Evolutionary conservation across 2,329 filamentous ascomycete species (phyloP).

Genomic region (Sclerotinia glacialis): DNA sequence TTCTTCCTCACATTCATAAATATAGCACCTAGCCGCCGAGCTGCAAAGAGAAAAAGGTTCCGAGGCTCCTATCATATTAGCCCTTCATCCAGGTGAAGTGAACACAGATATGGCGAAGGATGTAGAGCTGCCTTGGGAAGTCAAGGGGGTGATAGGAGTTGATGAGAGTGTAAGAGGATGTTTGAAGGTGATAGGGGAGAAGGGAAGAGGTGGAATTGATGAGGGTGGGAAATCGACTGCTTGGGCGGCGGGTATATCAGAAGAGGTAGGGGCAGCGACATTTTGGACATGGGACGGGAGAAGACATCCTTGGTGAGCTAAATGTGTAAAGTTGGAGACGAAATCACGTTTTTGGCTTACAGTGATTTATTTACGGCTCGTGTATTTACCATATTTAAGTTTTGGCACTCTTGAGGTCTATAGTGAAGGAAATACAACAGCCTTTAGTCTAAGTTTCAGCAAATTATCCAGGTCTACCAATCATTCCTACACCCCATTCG

Average conservation of each 20-base stretch:
- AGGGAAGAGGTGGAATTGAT: constrained; percentile 4
- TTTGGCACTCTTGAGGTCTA: background rate
- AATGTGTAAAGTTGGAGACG: background rate
- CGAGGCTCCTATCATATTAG: background rate
- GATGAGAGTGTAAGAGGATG: constrained; percentile 2
- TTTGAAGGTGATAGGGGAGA: constrained; percentile 1
- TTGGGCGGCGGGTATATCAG: background rate
- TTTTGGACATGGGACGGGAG: constrained; percentile 14
- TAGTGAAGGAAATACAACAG: background rate
- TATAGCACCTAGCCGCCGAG: constrained; percentile 7
- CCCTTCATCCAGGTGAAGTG: constrained; percentile 7
- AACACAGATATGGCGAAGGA: constrained; percentile 9
- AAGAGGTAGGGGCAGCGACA: background rate
- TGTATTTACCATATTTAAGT: background rate
- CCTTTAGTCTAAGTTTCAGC: background rate
- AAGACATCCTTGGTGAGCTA: constrained; percentile 6
- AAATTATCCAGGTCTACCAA: background rate
- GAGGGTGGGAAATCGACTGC: background rate
- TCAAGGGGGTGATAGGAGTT: background rate
- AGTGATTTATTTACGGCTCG: background rate
- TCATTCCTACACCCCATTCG: rapidly evolving
- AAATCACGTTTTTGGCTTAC: background rate
- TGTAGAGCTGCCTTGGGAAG: background rate
- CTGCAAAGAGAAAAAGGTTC: background rate
- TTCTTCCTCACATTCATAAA: background rate